These are phyloP conservation scores for Linanthus parryae DNA, from an alignment of 148 eudicot genomes.

Conservation along the genomic window DNA sequence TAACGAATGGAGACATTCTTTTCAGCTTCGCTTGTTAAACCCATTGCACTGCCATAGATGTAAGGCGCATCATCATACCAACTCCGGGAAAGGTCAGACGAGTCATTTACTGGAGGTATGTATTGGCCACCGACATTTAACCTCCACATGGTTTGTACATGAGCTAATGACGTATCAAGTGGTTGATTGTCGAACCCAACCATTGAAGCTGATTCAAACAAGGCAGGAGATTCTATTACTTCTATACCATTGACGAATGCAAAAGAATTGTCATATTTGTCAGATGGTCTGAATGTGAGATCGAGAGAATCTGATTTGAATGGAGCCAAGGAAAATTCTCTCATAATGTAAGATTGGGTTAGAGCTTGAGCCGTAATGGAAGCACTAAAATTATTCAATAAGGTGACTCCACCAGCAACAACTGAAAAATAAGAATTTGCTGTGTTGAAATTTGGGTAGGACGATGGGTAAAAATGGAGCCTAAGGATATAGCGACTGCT, in stretches of 20 bases:
- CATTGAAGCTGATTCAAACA: slow-evolving; percentile 34
- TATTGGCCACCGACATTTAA: slow-evolving; percentile 73
- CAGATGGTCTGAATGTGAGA: slow-evolving; percentile 45
- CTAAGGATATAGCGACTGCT: slow-evolving; percentile 35
- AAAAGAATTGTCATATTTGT: slow-evolving; percentile 35
- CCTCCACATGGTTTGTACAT: slow-evolving; percentile 46
- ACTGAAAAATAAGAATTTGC: slow-evolving; percentile 54
- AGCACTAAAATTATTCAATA: slow-evolving; percentile 67
- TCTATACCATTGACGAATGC: slow-evolving; percentile 77
- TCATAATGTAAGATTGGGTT: slow-evolving; percentile 64
- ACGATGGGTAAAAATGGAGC: slow-evolving; percentile 64
- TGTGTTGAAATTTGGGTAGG: slow-evolving; percentile 36
- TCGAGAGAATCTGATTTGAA: slow-evolving; percentile 17
- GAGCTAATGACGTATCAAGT: slow-evolving; percentile 17
- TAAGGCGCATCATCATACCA: slow-evolving; percentile 89
- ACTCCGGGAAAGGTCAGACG: slow-evolving; percentile 46
- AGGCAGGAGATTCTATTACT: slow-evolving; percentile 34
- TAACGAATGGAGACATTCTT: slow-evolving; percentile 13
- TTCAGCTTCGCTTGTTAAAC: slow-evolving; percentile 33
- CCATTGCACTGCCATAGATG: slow-evolving; percentile 32
- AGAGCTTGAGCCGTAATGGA: slow-evolving; percentile 47
- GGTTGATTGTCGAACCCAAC: slow-evolving; percentile 42
- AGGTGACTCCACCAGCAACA: slow-evolving; percentile 39
- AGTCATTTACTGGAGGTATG: slow-evolving; percentile 57
- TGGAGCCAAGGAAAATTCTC: slow-evolving; percentile 54